Percentiles rank a stretch among this genome's conserved stretches.
Conservation (phyloP, 148 eudicot species). For the Cornus kousa region DNA sequence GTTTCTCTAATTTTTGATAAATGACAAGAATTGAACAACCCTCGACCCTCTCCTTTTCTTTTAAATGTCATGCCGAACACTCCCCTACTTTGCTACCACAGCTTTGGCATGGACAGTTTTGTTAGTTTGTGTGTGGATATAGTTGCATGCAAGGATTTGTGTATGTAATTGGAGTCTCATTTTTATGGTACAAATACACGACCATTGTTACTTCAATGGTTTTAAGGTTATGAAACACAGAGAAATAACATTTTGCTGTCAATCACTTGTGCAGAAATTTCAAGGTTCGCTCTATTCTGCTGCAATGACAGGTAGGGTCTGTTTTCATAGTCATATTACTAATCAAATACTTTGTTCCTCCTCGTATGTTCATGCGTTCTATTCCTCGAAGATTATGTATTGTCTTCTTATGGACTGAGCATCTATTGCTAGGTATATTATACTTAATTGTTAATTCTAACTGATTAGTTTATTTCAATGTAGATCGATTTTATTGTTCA, state of each 20-base stretch:
- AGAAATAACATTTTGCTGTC: neutral
- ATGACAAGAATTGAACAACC: neutral
- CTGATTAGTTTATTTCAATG: neutral
- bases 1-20: too few species aligned
- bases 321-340: neutral
- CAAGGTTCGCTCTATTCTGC: slow-evolving; percentile 33
- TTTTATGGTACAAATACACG: neutral
- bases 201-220: neutral
- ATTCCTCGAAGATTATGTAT: neutral
- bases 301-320: slow-evolving; percentile 40
- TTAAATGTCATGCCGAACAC: neutral
- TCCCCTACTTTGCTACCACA: neutral
- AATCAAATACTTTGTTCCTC: neutral
- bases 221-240: neutral
- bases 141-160: neutral
- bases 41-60: neutral
- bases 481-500: neutral
- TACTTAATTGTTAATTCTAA: too few species aligned
- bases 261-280: slow-evolving; percentile 40
- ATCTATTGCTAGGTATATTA: too few species aligned
- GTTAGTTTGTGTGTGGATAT: neutral
- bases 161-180: neutral
- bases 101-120: neutral
- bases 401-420: neutral
- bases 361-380: neutral